phyloP scores from a whole-genome alignment of 2,329 filamentous ascomycete species.

The Aspergillus jensenii region DNA sequence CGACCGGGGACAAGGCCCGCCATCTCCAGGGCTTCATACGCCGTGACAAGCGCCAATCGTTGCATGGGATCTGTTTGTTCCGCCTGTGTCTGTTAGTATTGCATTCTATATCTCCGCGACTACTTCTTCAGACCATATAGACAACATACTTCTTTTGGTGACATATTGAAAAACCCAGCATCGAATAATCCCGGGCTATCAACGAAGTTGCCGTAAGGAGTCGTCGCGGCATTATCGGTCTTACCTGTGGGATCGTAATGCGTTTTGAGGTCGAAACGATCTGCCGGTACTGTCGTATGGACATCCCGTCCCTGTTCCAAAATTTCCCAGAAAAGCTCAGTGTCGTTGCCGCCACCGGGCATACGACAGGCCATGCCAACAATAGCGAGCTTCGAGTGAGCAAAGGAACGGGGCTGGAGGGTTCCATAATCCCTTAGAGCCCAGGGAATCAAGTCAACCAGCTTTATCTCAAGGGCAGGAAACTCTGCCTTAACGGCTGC shows the following conservation, averaged over 20 bases:
- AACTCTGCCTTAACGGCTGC: background rate
- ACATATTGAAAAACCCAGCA: conserved; percentile 48
- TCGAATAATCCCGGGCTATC: conserved; percentile 41
- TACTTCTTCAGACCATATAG: background rate
- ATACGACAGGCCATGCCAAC: conserved; percentile 26
- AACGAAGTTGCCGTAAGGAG: conserved; percentile 39
- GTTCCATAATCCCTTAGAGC: conserved; percentile 2
- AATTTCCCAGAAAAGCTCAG: conserved; percentile 38
- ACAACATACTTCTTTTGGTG: conserved; percentile 55
- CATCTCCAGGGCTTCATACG: conserved; percentile 78
- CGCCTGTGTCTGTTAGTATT: conserved; percentile 49
- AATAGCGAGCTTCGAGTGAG: conserved; percentile 26
- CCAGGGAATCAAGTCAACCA: conserved; percentile 6
- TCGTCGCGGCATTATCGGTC: conserved; percentile 30
- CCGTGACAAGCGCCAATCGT: conserved; percentile 70
- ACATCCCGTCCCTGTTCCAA: conserved; percentile 34
- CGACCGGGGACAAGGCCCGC: conserved; percentile 71
- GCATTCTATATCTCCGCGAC: background rate
- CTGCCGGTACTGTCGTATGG: conserved; percentile 26
- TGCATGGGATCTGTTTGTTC: conserved; percentile 79
- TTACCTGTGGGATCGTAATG: conserved; percentile 37
- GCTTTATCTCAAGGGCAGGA: background rate
- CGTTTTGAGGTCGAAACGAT: conserved; percentile 35
- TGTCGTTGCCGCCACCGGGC: conserved; percentile 20
- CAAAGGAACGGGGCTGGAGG: background rate